These are phyloP conservation scores for Brettanomyces sp. DNA, from an alignment of 805 yeast species.

Conservation along the genomic window DNA sequence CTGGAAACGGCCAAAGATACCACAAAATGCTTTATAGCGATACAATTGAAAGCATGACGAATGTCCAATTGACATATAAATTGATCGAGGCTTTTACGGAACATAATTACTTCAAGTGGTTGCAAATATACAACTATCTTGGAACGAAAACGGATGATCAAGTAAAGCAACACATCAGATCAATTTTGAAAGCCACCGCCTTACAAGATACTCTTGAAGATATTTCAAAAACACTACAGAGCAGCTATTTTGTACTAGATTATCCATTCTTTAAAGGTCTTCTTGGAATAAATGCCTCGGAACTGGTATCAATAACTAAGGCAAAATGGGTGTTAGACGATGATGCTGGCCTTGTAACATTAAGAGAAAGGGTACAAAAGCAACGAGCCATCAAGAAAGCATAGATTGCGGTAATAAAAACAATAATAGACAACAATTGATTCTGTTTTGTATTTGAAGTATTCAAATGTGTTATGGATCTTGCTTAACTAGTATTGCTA, in stretches of 20 bases:
- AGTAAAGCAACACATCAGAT: not conserved
- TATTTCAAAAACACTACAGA: constrained; percentile 10
- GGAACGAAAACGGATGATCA: not conserved
- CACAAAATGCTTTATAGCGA: not conserved
- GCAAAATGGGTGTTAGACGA: too few relatives aligned
- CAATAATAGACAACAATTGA: too few relatives aligned
- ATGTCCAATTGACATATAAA: not conserved
- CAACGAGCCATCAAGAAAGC: too few relatives aligned
- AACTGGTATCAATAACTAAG: too few relatives aligned
- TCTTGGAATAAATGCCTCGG: too few relatives aligned
- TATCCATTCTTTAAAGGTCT: too few relatives aligned
- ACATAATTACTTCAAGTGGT: constrained; percentile 4
- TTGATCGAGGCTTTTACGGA: not conserved
- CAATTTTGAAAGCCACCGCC: not conserved
- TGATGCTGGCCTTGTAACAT: too few relatives aligned
- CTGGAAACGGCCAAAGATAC: not conserved
- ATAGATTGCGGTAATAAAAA: too few relatives aligned
- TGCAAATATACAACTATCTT: not conserved
- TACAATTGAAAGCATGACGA: not conserved
- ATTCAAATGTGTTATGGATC: too few relatives aligned
- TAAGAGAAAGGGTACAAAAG: too few relatives aligned
- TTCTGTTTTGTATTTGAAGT: too few relatives aligned
- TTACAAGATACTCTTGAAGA: constrained; percentile 19
- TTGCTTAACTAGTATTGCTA: too few relatives aligned
- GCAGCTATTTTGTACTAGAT: not conserved